These are phyloP conservation scores for Pestalotiopsis sp. DNA, from an alignment of 2,329 filamentous ascomycete species.

Conservation along the genomic window DNA sequence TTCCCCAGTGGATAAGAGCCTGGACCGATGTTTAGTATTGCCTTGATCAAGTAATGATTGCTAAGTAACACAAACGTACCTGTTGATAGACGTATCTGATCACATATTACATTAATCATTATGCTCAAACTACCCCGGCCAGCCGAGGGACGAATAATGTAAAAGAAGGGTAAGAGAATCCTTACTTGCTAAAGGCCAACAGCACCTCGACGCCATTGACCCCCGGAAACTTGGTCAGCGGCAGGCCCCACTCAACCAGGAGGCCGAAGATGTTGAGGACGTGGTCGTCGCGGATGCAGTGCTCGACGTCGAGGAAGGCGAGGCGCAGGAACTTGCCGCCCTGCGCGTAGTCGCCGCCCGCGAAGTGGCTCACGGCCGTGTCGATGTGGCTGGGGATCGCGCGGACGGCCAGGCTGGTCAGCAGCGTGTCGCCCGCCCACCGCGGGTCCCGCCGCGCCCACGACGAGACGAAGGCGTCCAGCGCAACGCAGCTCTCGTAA, in stretches of 20 bases:
- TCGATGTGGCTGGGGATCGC: background rate
- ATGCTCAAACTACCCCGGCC: background rate
- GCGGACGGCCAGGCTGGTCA: background rate
- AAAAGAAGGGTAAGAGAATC: background rate
- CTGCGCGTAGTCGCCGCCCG: background rate
- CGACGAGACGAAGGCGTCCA: background rate
- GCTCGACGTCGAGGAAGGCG: background rate
- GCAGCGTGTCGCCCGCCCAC: background rate
- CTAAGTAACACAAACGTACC: background rate
- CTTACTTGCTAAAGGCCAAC: background rate
- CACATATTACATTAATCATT: background rate
- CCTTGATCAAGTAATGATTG: background rate
- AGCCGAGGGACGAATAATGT: background rate
- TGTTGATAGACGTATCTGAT: background rate
- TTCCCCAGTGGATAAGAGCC: background rate
- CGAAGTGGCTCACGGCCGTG: background rate
- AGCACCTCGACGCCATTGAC: background rate
- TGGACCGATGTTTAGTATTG: background rate
- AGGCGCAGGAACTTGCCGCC: conserved; percentile 2
- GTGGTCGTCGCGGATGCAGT: background rate
- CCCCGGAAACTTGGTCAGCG: background rate
- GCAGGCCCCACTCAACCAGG: background rate
- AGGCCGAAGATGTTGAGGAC: background rate
- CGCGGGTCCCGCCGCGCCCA: background rate
- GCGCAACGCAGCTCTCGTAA: background rate